Conservation (phyloP, 208 protist genomes). For the Vickermania spadyakhi region DNA sequence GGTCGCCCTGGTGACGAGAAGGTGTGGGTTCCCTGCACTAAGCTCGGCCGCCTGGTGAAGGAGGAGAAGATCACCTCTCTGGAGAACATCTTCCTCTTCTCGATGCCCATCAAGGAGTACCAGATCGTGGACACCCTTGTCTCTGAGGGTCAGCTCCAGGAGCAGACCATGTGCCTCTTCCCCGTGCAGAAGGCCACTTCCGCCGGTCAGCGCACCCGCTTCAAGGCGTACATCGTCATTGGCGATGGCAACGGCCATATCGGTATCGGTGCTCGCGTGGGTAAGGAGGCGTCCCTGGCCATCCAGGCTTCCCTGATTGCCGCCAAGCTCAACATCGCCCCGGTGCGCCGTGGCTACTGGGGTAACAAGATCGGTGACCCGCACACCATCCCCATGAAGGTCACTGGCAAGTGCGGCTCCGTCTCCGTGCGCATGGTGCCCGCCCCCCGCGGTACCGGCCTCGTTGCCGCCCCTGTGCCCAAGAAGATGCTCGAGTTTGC, state of each 20-base stretch:
- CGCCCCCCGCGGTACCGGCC: conserved; percentile 98
- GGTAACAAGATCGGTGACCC: conserved; percentile 98
- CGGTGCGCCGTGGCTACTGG: conserved; percentile 99
- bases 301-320: conserved; percentile 97
- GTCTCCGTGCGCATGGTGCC: conserved; percentile 97
- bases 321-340: conserved; percentile 98
- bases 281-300: conserved; percentile 99
- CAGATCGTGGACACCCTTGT: conserved; percentile 99
- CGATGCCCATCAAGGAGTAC: conserved; percentile 99
- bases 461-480: conserved; percentile 96
- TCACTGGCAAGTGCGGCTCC: conserved; percentile 99
- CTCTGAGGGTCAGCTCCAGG: conserved; percentile 54
- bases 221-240: conserved; percentile 99
- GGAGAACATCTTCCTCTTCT: conserved; percentile 99
- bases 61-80: conserved; percentile 95
- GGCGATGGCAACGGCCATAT: conserved; percentile 98
- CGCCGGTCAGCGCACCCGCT: conserved; percentile 99
- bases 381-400: conserved; percentile 99
- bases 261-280: conserved; percentile 98
- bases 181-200: conserved; percentile 99
- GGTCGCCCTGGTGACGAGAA: conserved; percentile 68
- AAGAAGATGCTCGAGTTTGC: conserved; percentile 98
- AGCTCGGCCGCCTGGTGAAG: conserved; percentile 98
- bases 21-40: conserved; percentile 98
- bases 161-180: conserved; percentile 98